Evolutionary conservation across 495 filamentous ascomycete genomes (phyloP).

Genomic region (Hypomontagnella submonticulosa): DNA sequence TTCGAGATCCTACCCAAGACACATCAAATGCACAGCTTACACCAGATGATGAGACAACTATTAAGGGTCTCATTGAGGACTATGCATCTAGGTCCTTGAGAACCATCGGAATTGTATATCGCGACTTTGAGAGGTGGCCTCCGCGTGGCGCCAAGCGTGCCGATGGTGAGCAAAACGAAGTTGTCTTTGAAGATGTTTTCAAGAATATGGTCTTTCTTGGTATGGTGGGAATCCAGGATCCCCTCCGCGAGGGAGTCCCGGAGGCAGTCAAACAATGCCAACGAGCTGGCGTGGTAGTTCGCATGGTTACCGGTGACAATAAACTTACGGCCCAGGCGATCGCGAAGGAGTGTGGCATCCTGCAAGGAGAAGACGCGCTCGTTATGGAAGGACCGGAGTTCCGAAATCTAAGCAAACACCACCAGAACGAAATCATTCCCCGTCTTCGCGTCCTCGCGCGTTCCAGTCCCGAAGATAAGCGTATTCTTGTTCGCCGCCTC

Average conservation of each 20-base stretch:
- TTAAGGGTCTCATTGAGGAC: slow-evolving; percentile 73
- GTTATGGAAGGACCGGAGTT: slow-evolving; percentile 89
- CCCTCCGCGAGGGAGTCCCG: slow-evolving; percentile 81
- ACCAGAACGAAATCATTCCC: slow-evolving; percentile 79
- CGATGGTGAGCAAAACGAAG: slow-evolving; percentile 76
- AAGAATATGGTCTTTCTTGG: slow-evolving; percentile 77
- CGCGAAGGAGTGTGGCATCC: slow-evolving; percentile 84
- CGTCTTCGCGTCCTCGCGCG: slow-evolving; percentile 84
- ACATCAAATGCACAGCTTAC: slow-evolving; percentile 66
- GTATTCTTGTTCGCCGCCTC: slow-evolving; percentile 77
- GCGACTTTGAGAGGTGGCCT: slow-evolving; percentile 91
- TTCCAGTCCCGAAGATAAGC: slow-evolving; percentile 89
- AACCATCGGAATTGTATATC: slow-evolving; percentile 87
- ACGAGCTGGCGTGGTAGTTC: slow-evolving; percentile 81
- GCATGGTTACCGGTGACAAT: slow-evolving; percentile 94
- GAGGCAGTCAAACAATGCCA: slow-evolving; percentile 80
- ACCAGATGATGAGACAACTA: slow-evolving; percentile 65
- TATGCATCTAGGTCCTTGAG: slow-evolving; percentile 87
- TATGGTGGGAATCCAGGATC: slow-evolving; percentile 89
- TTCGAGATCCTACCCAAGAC: slow-evolving; percentile 75
- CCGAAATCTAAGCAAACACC: slow-evolving; percentile 74
- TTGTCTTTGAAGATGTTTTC: slow-evolving; percentile 82
- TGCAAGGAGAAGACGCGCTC: slow-evolving; percentile 73
- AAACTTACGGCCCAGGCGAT: slow-evolving; percentile 84
- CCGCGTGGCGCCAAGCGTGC: slow-evolving; percentile 71